These are phyloP conservation scores for Discostella pseudostelligera DNA, from an alignment of 108 stramenopile species.

Conservation along the genomic window DNA sequence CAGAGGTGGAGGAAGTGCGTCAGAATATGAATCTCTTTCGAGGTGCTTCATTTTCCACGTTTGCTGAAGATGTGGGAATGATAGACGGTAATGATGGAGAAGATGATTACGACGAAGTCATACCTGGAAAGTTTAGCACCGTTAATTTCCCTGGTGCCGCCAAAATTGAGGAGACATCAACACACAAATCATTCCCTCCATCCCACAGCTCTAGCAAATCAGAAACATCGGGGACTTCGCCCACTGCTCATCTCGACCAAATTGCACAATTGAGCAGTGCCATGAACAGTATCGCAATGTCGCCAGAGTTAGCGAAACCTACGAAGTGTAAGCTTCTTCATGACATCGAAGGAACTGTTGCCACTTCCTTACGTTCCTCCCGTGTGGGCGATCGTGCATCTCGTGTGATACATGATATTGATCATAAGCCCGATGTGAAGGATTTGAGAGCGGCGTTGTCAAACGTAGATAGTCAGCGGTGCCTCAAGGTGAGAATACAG, in stretches of 20 bases:
- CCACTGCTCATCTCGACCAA: too few relatives aligned
- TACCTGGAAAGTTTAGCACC: neutral
- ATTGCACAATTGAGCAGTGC: slow-evolving; percentile 4
- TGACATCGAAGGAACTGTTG: neutral
- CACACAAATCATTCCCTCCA: neutral
- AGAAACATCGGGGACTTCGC: too few relatives aligned
- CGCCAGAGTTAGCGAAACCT: slow-evolving; percentile 1
- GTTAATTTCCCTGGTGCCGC: too few relatives aligned
- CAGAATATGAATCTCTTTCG: neutral
- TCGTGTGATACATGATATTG: neutral
- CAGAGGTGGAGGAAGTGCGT: neutral
- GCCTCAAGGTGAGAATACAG: neutral
- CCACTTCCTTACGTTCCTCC: too few relatives aligned
- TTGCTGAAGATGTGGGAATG: too few relatives aligned
- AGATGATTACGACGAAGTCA: neutral
- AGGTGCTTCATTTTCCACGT: neutral
- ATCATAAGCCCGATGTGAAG: neutral
- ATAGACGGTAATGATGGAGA: neutral
- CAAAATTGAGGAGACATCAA: neutral
- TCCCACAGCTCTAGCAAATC: neutral
- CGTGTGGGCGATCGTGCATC: neutral
- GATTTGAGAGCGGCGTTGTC: slow-evolving; percentile 3
- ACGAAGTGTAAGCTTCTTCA: neutral
- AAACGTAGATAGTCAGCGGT: neutral
- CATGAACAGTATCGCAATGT: neutral